Evolutionary conservation across 192 early-diverging fungal genomes (phyloP).

Genomic region (Pilaira anomala): DNA sequence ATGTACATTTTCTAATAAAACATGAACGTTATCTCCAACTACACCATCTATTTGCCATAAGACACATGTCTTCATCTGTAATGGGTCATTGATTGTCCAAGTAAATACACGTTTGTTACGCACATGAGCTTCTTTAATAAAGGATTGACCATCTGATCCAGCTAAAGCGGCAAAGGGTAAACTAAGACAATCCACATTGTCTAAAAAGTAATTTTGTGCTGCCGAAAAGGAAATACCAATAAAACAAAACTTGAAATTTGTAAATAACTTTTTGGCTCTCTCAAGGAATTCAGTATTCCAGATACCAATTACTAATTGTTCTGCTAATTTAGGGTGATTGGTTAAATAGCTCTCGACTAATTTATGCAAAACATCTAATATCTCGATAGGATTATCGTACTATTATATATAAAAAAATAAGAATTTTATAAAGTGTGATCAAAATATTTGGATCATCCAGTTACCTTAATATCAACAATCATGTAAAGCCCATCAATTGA

Average conservation of each 20-base stretch:
- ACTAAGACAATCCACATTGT: constrained; percentile 41
- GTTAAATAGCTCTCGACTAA: constrained; percentile 16
- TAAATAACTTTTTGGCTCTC: constrained; percentile 40
- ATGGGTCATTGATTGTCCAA: constrained; percentile 51
- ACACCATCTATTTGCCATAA: constrained; percentile 48
- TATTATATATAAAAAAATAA: constrained; percentile 13
- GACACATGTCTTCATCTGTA: constrained; percentile 39
- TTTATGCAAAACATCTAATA: constrained; percentile 27
- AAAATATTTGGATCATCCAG: not conserved
- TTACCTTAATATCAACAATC: constrained; percentile 57
- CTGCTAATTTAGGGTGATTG: not conserved
- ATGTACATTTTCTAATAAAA: constrained; percentile 23
- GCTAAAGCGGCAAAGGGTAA: constrained; percentile 40
- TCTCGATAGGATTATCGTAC: constrained; percentile 37
- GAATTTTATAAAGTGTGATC: not conserved
- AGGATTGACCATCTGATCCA: constrained; percentile 37
- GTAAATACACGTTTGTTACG: constrained; percentile 43
- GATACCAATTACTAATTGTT: constrained; percentile 49
- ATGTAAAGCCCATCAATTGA: constrained; percentile 41
- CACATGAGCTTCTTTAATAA: constrained; percentile 49
- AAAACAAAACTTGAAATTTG: constrained; percentile 41
- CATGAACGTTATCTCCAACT: constrained; percentile 44
- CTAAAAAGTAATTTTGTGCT: constrained; percentile 40
- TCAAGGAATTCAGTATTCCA: constrained; percentile 53
- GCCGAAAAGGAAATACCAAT: constrained; percentile 49